Conservation (phyloP, 441 rosid species). For the Erodium moschatum region DNA sequence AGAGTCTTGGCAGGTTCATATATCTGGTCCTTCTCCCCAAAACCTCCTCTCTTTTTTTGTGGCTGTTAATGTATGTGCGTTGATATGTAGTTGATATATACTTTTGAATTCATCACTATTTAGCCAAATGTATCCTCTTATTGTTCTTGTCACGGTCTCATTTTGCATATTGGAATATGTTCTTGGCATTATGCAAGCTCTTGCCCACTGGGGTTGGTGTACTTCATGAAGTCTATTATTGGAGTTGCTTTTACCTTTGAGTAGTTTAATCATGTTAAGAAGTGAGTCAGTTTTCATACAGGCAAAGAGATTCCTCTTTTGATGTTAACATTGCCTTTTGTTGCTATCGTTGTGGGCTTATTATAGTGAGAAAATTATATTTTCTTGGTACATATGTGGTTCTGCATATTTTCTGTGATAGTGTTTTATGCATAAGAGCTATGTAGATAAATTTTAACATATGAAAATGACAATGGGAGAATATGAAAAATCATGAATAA, state of each 20-base stretch:
- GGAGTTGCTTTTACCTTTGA: too few relatives aligned
- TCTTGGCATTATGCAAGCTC: not conserved
- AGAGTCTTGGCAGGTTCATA: conserved; percentile 82
- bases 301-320: not conserved
- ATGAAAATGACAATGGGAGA: too few relatives aligned
- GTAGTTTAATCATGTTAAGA: too few relatives aligned
- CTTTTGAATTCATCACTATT: too few relatives aligned
- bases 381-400: too few relatives aligned
- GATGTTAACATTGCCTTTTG: not conserved
- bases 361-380: too few relatives aligned
- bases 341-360: not conserved
- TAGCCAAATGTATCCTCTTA: too few relatives aligned
- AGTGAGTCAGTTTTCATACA: not conserved
- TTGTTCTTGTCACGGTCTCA: not conserved
- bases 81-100: not conserved
- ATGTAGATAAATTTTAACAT: too few relatives aligned
- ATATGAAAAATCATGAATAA: too few relatives aligned
- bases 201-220: not conserved
- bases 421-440: too few relatives aligned
- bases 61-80: not conserved
- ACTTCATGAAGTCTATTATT: not conserved
- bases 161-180: not conserved
- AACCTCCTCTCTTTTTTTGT: too few relatives aligned
- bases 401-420: too few relatives aligned
- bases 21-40: not conserved